phyloP scores from a whole-genome alignment of 176 grass and related monocot genomes.

The Ensete glaucum region DNA sequence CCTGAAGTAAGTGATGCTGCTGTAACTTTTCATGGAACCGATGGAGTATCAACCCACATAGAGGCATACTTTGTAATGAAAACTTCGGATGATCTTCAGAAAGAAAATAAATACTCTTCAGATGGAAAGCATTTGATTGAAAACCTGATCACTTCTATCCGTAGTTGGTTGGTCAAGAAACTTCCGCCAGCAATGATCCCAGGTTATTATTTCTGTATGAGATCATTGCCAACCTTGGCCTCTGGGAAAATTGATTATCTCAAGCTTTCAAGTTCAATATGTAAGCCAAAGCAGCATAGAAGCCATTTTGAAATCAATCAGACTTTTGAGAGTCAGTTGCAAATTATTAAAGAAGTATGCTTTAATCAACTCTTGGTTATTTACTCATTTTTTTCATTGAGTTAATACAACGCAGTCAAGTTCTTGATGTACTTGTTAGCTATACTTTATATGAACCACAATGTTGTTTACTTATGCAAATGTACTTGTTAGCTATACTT shows the following conservation, averaged over 20 bases:
- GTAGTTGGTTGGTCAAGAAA: constrained; percentile 60
- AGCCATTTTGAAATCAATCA: constrained; percentile 22
- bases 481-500: neutral
- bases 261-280: constrained; percentile 41
- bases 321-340: constrained; percentile 30
- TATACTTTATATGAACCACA: neutral
- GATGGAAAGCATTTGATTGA: constrained; percentile 17
- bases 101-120: constrained; percentile 10
- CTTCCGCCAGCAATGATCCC: constrained; percentile 64
- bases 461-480: neutral
- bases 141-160: constrained; percentile 43
- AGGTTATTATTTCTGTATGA: constrained; percentile 35
- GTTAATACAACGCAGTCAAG: constrained; percentile 6
- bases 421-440: neutral
- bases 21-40: constrained; percentile 42
- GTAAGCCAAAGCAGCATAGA: constrained; percentile 16
- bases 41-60: constrained; percentile 30
- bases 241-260: constrained; percentile 82
- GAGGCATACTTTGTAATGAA: constrained; percentile 64
- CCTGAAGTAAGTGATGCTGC: constrained; percentile 47
- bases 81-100: neutral
- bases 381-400: constrained; percentile 11
- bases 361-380: neutral
- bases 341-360: constrained; percentile 59
- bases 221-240: constrained; percentile 53